Percentiles rank a stretch among this genome's conserved stretches.
phyloP scores from a whole-genome alignment of 2,329 filamentous ascomycete genomes.

The Diplodia scrobiculata region DNA sequence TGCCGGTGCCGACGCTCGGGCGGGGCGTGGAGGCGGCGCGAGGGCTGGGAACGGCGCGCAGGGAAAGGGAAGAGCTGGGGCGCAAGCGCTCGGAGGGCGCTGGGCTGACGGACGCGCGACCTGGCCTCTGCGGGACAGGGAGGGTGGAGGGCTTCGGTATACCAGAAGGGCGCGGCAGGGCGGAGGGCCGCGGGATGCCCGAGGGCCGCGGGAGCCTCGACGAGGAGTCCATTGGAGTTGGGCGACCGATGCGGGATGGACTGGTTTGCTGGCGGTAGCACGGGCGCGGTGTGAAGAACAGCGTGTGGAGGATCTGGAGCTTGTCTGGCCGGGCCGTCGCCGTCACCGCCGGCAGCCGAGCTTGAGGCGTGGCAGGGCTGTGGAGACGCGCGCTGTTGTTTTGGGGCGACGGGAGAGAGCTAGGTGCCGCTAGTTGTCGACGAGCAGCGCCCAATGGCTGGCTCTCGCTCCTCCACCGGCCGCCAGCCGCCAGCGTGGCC shows the following conservation, averaged over 20 bases:
- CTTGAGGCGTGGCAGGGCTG: conserved; percentile 6
- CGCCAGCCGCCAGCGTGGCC: conserved; percentile 20
- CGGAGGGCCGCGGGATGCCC: conserved; percentile 31
- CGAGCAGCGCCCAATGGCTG: not conserved
- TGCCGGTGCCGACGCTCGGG: not conserved
- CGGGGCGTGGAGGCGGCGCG: conserved; percentile 32
- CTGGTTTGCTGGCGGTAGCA: conserved; percentile 29
- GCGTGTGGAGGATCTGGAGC: conserved; percentile 20
- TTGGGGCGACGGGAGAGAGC: conserved; percentile 6
- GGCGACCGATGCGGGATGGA: conserved; percentile 31
- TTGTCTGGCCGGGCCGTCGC: conserved; percentile 11
- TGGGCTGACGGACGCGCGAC: conserved; percentile 29
- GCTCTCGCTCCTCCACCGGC: conserved; percentile 2
- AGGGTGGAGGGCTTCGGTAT: conserved; percentile 59
- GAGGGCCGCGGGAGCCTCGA: conserved; percentile 34
- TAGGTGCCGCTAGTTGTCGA: conserved; percentile 2
- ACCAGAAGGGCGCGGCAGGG: conserved; percentile 38
- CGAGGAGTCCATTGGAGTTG: conserved; percentile 39
- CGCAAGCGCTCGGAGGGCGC: conserved; percentile 34
- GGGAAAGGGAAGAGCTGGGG: conserved; percentile 51
- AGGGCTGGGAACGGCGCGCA: conserved; percentile 32
- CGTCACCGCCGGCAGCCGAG: conserved; percentile 16
- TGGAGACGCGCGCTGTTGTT: conserved; percentile 14
- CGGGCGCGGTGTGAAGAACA: conserved; percentile 17
- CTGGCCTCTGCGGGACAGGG: conserved; percentile 37